These are phyloP conservation scores for Ceratocystis albifundus DNA, from an alignment of 2,329 filamentous ascomycete genomes.

Conservation along the genomic window DNA sequence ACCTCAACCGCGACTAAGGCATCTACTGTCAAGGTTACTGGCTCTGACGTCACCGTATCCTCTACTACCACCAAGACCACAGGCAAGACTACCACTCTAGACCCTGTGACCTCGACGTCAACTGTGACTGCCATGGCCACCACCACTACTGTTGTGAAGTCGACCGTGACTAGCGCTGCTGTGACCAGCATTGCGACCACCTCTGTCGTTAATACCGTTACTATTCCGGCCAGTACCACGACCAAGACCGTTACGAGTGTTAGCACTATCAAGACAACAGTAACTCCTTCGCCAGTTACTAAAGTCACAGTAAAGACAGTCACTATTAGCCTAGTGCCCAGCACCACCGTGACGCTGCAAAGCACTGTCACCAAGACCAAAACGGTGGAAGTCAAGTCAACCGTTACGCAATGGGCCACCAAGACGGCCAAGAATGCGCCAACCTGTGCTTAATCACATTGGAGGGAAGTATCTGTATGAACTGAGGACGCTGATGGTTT, in stretches of 20 bases:
- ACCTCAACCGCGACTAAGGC: neutral
- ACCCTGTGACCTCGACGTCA: neutral
- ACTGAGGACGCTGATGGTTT: neutral
- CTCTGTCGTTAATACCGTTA: neutral
- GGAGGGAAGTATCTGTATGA: neutral
- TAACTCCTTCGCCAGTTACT: neutral
- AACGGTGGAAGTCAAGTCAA: neutral
- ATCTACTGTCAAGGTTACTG: constrained; percentile 1
- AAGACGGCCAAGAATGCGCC: constrained; percentile 15
- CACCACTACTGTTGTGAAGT: neutral
- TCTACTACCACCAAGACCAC: constrained; percentile 11
- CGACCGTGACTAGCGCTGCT: constrained; percentile 6
- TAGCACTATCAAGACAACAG: neutral
- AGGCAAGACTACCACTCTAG: constrained; percentile 6
- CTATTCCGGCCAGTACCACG: neutral
- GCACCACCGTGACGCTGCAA: neutral
- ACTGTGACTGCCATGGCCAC: constrained; percentile 5
- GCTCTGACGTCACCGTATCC: constrained; percentile 3
- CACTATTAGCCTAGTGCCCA: neutral
- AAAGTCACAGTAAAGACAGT: constrained; percentile 4
- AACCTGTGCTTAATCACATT: constrained; percentile 4
- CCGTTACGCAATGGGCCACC: neutral
- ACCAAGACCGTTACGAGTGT: neutral
- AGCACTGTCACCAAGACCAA: constrained; percentile 14
- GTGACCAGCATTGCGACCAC: constrained; percentile 5